These are phyloP conservation scores for Brassica balearica DNA, from an alignment of 441 rosid genomes.

Conservation along the genomic window DNA sequence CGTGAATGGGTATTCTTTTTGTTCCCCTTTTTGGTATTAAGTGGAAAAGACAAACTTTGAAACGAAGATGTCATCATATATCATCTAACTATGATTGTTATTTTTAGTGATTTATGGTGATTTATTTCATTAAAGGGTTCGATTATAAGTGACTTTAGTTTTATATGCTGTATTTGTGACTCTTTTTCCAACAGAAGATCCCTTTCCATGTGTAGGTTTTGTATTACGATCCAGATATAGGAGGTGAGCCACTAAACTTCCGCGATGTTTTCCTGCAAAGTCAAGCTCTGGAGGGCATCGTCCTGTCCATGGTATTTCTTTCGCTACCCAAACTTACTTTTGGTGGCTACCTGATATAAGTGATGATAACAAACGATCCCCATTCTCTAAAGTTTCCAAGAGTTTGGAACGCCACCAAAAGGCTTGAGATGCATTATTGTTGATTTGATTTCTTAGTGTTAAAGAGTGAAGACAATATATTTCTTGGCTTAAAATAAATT, in stretches of 20 bases:
- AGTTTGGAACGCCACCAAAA: slow-evolving; percentile 1
- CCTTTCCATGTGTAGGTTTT: slow-evolving; percentile 62
- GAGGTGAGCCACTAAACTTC: slow-evolving; percentile 84
- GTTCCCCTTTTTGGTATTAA: neutral
- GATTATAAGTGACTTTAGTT: no score
- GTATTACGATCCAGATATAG: slow-evolving; percentile 86
- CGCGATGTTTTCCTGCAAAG: slow-evolving; percentile 94
- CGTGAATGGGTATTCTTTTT: slow-evolving; percentile 57
- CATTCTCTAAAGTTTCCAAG: neutral
- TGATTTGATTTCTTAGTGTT: neutral
- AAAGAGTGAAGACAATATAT: neutral
- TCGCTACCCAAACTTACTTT: slow-evolving; percentile 16
- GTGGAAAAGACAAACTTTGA: neutral
- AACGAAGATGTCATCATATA: no score
- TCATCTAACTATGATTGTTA: neutral
- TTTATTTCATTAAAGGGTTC: no score
- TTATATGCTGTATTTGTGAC: no score
- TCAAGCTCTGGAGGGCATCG: slow-evolving; percentile 95
- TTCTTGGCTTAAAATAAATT: slow-evolving; percentile 18
- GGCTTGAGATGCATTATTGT: slow-evolving; percentile 21
- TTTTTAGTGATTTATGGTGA: no score
- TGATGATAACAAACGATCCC: slow-evolving; percentile 3
- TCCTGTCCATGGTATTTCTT: slow-evolving; percentile 77
- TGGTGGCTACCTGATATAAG: slow-evolving; percentile 21
- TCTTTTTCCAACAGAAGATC: slow-evolving; percentile 15